These are phyloP conservation scores for Begonia peltatifolia DNA, from an alignment of 306 rosid species.

Conservation along the genomic window DNA sequence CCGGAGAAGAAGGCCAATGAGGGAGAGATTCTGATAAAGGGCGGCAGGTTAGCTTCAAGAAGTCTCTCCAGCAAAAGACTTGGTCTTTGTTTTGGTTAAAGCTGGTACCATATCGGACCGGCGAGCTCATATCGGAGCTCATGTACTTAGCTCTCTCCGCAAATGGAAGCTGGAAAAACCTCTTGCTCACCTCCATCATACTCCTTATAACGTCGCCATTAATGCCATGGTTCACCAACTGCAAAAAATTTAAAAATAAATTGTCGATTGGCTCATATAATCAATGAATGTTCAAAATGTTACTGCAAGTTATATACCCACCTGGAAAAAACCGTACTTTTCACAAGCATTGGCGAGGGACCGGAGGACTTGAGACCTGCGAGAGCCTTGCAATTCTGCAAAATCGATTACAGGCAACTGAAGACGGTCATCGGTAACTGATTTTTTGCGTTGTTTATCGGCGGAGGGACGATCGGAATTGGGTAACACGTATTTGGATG, in stretches of 20 bases:
- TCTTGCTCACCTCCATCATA: conserved; percentile 38
- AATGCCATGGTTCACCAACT: conserved; percentile 70
- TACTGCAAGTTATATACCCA: conserved; percentile 3
- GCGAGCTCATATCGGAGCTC: conserved; percentile 40
- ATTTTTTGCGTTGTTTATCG: background rate
- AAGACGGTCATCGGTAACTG: conserved; percentile 14
- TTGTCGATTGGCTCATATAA: background rate
- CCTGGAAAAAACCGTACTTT: conserved; percentile 65
- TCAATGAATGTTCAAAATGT: background rate
- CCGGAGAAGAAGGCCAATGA: conserved; percentile 72
- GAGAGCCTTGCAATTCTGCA: conserved; percentile 41
- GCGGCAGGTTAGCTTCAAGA: conserved; percentile 52
- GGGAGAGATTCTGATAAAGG: conserved; percentile 43
- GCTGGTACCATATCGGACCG: conserved; percentile 66
- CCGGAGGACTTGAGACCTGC: conserved; percentile 32
- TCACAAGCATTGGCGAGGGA: conserved; percentile 51
- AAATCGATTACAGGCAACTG: conserved; percentile 56
- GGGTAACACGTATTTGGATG: conserved; percentile 48
- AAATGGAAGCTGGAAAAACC: conserved; percentile 48
- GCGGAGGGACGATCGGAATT: conserved; percentile 32
- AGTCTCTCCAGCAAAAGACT: conserved; percentile 80
- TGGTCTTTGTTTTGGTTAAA: conserved; percentile 47
- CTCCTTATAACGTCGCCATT: conserved; percentile 24
- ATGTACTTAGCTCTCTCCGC: conserved; percentile 69
- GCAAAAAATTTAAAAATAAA: conserved; percentile 3